phyloP scores from a whole-genome alignment of 805 yeast genomes.

The Kuraishia hungarica region DNA sequence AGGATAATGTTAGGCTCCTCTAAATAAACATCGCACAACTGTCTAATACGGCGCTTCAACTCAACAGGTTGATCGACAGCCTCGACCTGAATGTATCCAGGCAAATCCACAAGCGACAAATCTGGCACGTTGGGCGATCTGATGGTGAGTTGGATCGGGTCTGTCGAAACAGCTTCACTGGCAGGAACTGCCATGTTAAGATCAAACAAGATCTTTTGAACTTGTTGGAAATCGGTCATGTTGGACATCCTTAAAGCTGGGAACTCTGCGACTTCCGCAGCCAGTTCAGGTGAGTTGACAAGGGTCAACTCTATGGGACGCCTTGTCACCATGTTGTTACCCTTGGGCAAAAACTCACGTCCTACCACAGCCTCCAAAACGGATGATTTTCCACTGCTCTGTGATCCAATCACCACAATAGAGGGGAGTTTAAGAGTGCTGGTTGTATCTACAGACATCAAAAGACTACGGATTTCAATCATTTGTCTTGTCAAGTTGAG shows the following conservation, averaged over 20 bases:
- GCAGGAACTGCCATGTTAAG: constrained; percentile 89
- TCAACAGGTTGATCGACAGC: constrained; percentile 93
- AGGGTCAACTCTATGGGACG: constrained; percentile 94
- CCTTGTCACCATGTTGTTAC: constrained; percentile 96
- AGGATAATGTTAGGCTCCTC: constrained; percentile 89
- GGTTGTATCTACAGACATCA: constrained; percentile 63
- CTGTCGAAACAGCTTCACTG: constrained; percentile 78
- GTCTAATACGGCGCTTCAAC: constrained; percentile 69
- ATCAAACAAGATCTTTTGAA: constrained; percentile 80
- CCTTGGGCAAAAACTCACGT: constrained; percentile 95
- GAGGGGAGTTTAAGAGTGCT: constrained; percentile 83
- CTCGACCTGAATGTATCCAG: constrained; percentile 95
- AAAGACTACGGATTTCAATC: constrained; percentile 87
- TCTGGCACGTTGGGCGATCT: constrained; percentile 90
- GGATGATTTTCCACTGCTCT: constrained; percentile 94
- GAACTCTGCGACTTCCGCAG: constrained; percentile 86
- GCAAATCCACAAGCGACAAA: constrained; percentile 86
- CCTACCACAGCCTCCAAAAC: constrained; percentile 96
- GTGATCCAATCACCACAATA: constrained; percentile 95
- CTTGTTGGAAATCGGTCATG: constrained; percentile 80
- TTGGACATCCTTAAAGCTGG: constrained; percentile 81
- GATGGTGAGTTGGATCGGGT: constrained; percentile 88
- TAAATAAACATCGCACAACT: constrained; percentile 75
- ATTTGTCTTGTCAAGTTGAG: constrained; percentile 85
- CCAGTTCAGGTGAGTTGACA: constrained; percentile 71